phyloP scores from a whole-genome alignment of 1,284 basidiomycete species.

The Trametes sp. region DNA sequence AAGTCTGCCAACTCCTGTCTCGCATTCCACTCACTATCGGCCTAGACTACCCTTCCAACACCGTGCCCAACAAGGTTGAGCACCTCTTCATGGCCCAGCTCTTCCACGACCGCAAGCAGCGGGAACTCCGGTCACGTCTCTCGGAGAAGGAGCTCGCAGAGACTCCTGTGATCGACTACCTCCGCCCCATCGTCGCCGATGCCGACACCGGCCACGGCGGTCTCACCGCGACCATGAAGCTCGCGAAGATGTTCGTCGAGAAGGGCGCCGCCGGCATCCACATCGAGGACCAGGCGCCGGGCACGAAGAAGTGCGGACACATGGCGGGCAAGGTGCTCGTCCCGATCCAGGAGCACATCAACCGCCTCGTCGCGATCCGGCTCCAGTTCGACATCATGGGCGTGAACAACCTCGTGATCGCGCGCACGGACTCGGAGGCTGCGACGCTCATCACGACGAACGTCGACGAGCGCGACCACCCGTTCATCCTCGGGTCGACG shows the following conservation, averaged over 20 bases:
- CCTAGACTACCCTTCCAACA: slow-evolving; percentile 91
- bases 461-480: slow-evolving; percentile 95
- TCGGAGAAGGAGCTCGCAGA: slow-evolving; percentile 78
- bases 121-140: slow-evolving; percentile 76
- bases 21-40: background rate
- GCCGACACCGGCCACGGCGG: slow-evolving; percentile 75
- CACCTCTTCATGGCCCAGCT: slow-evolving; percentile 89
- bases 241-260: slow-evolving; percentile 84
- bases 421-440: slow-evolving; percentile 85
- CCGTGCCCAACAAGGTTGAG: slow-evolving; percentile 93
- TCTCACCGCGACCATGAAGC: slow-evolving; percentile 71
- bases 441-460: slow-evolving; percentile 97
- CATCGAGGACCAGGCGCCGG: slow-evolving; percentile 82
- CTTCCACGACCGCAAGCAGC: slow-evolving; percentile 89
- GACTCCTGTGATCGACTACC: slow-evolving; percentile 68
- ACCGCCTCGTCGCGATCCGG: slow-evolving; percentile 79
- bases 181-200: slow-evolving; percentile 73
- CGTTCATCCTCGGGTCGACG: slow-evolving; percentile 94
- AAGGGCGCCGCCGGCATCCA: slow-evolving; percentile 78
- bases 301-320: slow-evolving; percentile 76
- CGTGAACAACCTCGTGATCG: slow-evolving; percentile 78
- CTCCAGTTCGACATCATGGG: slow-evolving; percentile 86
- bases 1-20: too few relatives aligned
- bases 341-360: slow-evolving; percentile 77
- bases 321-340: slow-evolving; percentile 80